A percentile compares a stretch with the other conserved stretches of the same genome.
Conservation (phyloP, 2,329 filamentous ascomycete genomes). For the Diaporthe destruens region DNA sequence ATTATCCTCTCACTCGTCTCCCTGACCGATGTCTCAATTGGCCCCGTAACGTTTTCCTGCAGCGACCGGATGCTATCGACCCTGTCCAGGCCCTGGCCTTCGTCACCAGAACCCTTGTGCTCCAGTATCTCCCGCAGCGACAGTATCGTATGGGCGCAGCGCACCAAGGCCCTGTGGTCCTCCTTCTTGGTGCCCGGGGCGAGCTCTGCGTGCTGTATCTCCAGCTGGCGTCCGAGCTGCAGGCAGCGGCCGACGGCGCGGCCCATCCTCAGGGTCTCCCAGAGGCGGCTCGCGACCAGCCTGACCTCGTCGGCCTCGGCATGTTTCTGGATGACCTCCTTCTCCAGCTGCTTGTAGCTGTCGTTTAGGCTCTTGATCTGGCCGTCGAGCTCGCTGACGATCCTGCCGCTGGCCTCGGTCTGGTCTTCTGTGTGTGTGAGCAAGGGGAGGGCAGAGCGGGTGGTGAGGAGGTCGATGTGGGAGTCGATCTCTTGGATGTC, state of each 20-base stretch:
- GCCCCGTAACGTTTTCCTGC: slow-evolving; percentile 74
- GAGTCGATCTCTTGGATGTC: slow-evolving; percentile 98
- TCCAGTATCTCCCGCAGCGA: slow-evolving; percentile 80
- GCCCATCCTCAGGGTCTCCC: slow-evolving; percentile 82
- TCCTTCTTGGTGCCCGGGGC: slow-evolving; percentile 65
- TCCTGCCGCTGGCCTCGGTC: slow-evolving; percentile 76
- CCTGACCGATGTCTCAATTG: slow-evolving; percentile 80
- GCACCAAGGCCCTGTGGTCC: slow-evolving; percentile 83
- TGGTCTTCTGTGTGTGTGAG: slow-evolving; percentile 82
- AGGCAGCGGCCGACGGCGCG: slow-evolving; percentile 83
- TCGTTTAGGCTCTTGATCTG: slow-evolving; percentile 86
- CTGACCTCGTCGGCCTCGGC: slow-evolving; percentile 87
- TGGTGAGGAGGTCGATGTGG: slow-evolving; percentile 91
- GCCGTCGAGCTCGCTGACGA: slow-evolving; percentile 81
- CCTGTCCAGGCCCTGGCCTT: slow-evolving; percentile 80
- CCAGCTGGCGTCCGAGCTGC: slow-evolving; percentile 85
- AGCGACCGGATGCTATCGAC: slow-evolving; percentile 80
- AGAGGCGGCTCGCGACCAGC: slow-evolving; percentile 80
- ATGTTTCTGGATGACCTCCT: slow-evolving; percentile 87
- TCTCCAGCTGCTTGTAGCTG: slow-evolving; percentile 87
- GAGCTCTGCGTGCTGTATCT: slow-evolving; percentile 84
- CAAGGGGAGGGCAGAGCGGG: slow-evolving; percentile 84
- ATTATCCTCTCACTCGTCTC: slow-evolving; percentile 82
- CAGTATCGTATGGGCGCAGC: slow-evolving; percentile 83
- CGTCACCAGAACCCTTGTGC: slow-evolving; percentile 75